A percentile compares a stretch with the other conserved stretches of the same genome.
Conservation (phyloP, 306 rosid genomes). For the Phaseolus lunatus region DNA sequence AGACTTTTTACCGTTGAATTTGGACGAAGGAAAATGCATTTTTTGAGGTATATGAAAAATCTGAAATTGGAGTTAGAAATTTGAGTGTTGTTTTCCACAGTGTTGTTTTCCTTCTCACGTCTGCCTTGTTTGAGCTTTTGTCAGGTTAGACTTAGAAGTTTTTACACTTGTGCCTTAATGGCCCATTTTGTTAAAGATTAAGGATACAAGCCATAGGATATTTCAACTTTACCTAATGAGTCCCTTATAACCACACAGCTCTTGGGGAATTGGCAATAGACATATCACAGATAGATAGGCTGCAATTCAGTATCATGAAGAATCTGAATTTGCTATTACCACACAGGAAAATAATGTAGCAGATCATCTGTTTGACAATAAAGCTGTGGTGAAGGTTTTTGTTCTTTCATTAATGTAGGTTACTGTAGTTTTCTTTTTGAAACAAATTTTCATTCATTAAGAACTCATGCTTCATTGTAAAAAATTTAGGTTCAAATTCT, state of each 20-base stretch:
- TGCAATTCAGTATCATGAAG: not conserved
- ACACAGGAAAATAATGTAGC: not conserved
- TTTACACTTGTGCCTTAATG: not conserved
- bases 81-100: not conserved
- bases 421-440: not conserved
- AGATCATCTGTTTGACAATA: not conserved
- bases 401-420: not conserved
- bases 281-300: not conserved
- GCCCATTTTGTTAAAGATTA: not conserved
- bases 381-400: not conserved
- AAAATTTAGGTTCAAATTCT: conserved; percentile 5
- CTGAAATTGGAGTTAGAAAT: too few relatives aligned
- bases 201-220: not conserved
- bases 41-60: not conserved
- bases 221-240: conserved; percentile 5
- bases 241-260: not conserved
- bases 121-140: conserved; percentile 20
- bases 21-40: not conserved
- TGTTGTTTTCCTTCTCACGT: not conserved
- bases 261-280: conserved; percentile 3
- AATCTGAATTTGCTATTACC: not conserved
- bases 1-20: not conserved
- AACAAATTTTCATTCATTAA: not conserved
- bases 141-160: not conserved
- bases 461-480: not conserved